phyloP scores from a whole-genome alignment of 352 stramenopile species.

The Heterotrichella gracilis region DNA sequence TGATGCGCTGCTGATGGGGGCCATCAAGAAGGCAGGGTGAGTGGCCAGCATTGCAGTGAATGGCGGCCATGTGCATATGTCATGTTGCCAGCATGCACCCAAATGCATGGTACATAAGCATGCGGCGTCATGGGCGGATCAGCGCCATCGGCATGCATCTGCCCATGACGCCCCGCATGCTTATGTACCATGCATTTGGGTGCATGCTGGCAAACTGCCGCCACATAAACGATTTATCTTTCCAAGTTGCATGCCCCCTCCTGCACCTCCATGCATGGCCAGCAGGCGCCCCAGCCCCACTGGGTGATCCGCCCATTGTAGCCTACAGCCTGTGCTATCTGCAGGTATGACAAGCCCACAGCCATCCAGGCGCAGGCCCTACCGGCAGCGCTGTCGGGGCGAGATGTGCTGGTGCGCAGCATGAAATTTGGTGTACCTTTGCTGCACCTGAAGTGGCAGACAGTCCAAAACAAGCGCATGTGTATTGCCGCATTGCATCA shows the following conservation, averaged over 20 bases:
- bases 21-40: slow-evolving; percentile 51
- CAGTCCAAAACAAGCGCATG: too few relatives aligned
- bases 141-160: too few relatives aligned
- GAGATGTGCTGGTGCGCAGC: slow-evolving; percentile 97
- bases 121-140: slow-evolving; percentile 98
- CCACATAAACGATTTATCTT: slow-evolving; percentile 47
- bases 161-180: slow-evolving; percentile 97
- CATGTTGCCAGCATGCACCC: slow-evolving; percentile 41
- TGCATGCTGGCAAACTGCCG: slow-evolving; percentile 43
- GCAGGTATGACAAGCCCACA: slow-evolving; percentile 58
- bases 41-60: too few relatives aligned
- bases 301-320: too few relatives aligned
- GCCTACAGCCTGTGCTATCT: too few relatives aligned
- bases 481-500: too few relatives aligned
- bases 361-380: slow-evolving; percentile 71
- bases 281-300: too few relatives aligned
- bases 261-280: slow-evolving; percentile 16
- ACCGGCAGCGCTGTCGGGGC: slow-evolving; percentile 82
- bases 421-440: too few relatives aligned
- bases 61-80: too few relatives aligned
- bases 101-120: slow-evolving; percentile 93
- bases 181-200: slow-evolving; percentile 88
- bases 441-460: too few relatives aligned
- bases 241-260: slow-evolving; percentile 28
- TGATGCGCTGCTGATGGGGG: slow-evolving; percentile 37